Conservation (phyloP, 768 basidiomycete species). For the Boletus pseudopeckii region DNA sequence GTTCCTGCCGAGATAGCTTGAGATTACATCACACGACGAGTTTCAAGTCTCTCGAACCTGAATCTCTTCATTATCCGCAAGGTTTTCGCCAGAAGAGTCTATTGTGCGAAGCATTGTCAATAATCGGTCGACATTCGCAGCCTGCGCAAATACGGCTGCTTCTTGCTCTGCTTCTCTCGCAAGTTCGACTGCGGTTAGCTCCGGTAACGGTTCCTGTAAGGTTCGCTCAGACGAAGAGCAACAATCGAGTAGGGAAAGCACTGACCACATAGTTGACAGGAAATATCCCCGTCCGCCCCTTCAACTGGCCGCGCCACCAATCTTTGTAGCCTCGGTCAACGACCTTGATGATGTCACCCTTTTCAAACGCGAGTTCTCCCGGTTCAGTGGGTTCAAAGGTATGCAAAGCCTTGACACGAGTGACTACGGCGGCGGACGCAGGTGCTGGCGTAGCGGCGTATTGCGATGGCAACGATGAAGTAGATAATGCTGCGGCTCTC, state of each 20-base stretch:
- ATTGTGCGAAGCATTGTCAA: slow-evolving; percentile 68
- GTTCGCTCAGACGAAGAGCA: neutral
- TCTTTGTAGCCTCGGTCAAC: slow-evolving; percentile 92
- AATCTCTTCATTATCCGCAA: slow-evolving; percentile 91
- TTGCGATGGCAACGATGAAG: slow-evolving; percentile 26
- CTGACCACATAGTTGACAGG: slow-evolving; percentile 94
- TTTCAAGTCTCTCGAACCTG: slow-evolving; percentile 45
- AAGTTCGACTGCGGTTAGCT: slow-evolving; percentile 73
- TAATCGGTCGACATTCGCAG: slow-evolving; percentile 78
- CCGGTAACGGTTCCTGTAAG: slow-evolving; percentile 75
- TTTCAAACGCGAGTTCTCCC: slow-evolving; percentile 88
- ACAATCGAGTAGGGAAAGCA: slow-evolving; percentile 13
- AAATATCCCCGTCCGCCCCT: slow-evolving; percentile 90
- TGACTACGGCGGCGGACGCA: slow-evolving; percentile 47
- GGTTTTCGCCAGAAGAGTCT: slow-evolving; percentile 74
- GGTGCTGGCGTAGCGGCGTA: slow-evolving; percentile 14
- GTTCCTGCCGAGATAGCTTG: slow-evolving; percentile 49
- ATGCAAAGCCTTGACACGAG: slow-evolving; percentile 85
- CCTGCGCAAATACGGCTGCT: slow-evolving; percentile 82
- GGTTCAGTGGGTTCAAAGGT: slow-evolving; percentile 84
- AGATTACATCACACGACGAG: slow-evolving; percentile 2
- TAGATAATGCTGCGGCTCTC: slow-evolving; percentile 24
- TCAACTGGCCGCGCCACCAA: slow-evolving; percentile 95
- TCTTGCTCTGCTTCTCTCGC: slow-evolving; percentile 84
- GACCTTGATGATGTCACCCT: slow-evolving; percentile 92